Conservation (phyloP, 371 early-diverging fungal species). For the Apophysomyces variabilis region DNA sequence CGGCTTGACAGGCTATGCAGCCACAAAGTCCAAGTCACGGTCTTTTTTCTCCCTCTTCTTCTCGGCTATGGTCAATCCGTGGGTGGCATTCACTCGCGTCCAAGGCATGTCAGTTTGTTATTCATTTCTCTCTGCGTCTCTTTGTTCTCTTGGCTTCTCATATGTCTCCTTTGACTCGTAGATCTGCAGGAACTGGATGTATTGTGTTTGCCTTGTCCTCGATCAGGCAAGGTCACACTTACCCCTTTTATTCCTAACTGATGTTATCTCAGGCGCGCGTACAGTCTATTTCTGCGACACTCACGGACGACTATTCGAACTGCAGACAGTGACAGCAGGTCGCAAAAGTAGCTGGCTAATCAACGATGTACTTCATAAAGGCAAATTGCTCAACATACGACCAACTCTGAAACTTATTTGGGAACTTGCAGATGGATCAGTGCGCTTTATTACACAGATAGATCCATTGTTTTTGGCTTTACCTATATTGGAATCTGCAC, state of each 20-base stretch:
- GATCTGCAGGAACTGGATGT: neutral
- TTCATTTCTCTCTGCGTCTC: neutral
- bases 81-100: neutral
- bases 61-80: neutral
- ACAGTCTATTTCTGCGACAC: neutral
- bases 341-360: conserved; percentile 1
- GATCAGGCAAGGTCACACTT: neutral
- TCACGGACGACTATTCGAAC: neutral
- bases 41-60: neutral
- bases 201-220: neutral
- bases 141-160: neutral
- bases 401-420: neutral
- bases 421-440: conserved; percentile 24
- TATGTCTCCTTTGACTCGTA: neutral
- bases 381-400: neutral
- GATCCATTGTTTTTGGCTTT: conserved; percentile 35
- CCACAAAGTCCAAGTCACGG: neutral
- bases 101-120: neutral
- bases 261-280: neutral
- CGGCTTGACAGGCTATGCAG: too few relatives aligned
- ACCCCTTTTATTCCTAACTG: neutral
- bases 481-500: conserved; percentile 23
- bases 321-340: neutral
- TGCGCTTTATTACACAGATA: conserved; percentile 28
- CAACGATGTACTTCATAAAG: neutral